Base-by-base conservation (phyloP, 805 yeast genomes). In the Candida gorgasii region DNA sequence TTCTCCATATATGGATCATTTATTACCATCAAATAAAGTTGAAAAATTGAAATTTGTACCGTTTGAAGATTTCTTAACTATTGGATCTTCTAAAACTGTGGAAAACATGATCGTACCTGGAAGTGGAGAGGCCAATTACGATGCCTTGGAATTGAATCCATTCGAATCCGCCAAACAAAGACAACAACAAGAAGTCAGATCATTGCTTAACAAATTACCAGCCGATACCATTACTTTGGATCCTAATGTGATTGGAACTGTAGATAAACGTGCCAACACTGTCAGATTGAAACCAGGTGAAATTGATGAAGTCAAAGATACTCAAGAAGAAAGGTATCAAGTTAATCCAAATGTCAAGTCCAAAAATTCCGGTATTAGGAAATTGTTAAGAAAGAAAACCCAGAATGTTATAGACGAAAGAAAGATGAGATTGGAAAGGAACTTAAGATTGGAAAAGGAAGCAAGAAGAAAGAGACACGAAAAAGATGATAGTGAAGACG, bases 61-160 rank as follows among this genome's bases (percentile, higher is more conserved):
- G 11, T 93, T 84, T 64, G 99, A 93, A 69, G 99, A 93, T 86
- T 71, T 92, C n/a, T 72, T 93, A 17, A 96, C 97, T 18, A 78
- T 86, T 8, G 97, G 97, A 2, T 95, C 89, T 59, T 73, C 78
- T 39, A 64, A 67, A 58, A 96, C 97, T 34, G 73, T 89, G 30
- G 78, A 84, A n/a, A 82, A 93, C n/a, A 53, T 93, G 46, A 84
- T 93, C 52, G 76, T 93, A 45, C 99, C 99, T 30, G 99, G 99
- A 18, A 73, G 97, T 31, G 99, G 99, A 72, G 99, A 93, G 69
- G 97, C 99, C 48, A 93, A 93, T 67, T 89, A 79, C 62, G 99
- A 93, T 70, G 89, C 98, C 2, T 65, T 89, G 61, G 99, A 93
- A 66, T 65, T 82, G 56, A 93, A 93, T 63, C 99, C 99, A 49